Evolutionary conservation across 306 rosid genomes (phyloP), one percentile per base, ranked within the genome.

Genomic region (Potentilla sterilis): DNA sequence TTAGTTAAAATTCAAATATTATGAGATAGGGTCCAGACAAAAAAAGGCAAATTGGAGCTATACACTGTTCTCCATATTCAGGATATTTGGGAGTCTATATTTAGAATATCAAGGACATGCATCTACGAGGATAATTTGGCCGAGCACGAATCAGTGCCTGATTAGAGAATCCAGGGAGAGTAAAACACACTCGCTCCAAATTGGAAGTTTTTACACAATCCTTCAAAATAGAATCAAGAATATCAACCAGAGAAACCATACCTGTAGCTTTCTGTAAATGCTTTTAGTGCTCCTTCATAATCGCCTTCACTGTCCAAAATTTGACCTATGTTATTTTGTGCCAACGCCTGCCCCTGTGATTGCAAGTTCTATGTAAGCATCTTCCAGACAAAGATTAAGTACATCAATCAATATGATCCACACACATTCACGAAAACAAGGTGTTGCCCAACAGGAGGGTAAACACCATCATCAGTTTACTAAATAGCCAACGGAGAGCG

Each of bases 241-340:
- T 67, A 3, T n/a, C 68, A 57, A 67, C 40, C 35, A 19, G 65
- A 69, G 74, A 41, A 65, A 72, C 28, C 69, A 74, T 81, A 92
- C 98, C 96, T 85, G 90, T 92, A 84, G 83, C 97, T 85, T 78
- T 90, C 96, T 63, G 86, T 76, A 81, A 63, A 95, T 77, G 98
- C 91, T 48, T 81, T 85, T 38, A 87, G 76, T 57, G 98, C 97
- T 74, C 73, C 91, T 85, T 69, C 62, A 87, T 83, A 90, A 75
- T 87, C 70, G 54, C 83, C 84, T 80, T 78, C 83, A 86, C 86
- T 87, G 84, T 95, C 97, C 83, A 87, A 87, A 83, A 92, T 88
- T 78, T 86, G 82, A 52, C 97, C 98, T 40, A 92, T 87, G 69
- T 88, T 84, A 58, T 83, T 85, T 83, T 92, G 88, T 73, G 86